Evolutionary conservation across 2,329 filamentous ascomycete species (phyloP).

Genomic region (Sporothrix pseudoabietina): DNA sequence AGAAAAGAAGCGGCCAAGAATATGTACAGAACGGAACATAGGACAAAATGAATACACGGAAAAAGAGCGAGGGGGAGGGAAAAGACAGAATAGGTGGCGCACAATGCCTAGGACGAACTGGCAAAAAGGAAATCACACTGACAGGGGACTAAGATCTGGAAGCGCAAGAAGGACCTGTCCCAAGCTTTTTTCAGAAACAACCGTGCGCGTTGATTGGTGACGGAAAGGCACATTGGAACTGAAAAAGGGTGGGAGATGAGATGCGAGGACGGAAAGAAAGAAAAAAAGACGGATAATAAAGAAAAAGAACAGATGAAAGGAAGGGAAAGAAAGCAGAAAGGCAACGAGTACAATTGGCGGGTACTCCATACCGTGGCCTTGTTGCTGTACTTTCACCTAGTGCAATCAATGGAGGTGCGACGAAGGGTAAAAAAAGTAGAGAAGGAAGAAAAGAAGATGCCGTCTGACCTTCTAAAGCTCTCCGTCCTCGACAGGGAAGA

Average conservation of each 20-base stretch:
- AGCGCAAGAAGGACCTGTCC: conserved; percentile 24
- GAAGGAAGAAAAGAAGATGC: conserved; percentile 6
- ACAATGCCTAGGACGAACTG: conserved; percentile 12
- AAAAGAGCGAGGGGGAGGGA: background rate
- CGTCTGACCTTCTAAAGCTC: conserved; percentile 12
- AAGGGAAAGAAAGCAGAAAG: too few species aligned
- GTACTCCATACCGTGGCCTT: background rate
- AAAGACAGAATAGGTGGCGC: conserved; percentile 11
- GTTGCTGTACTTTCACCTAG: background rate
- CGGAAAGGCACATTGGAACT: conserved; percentile 10
- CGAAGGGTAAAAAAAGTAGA: background rate
- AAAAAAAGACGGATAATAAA: background rate
- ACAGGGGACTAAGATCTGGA: conserved; percentile 22
- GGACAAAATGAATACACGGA: conserved; percentile 17
- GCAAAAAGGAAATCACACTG: conserved; percentile 7
- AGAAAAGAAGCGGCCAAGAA: background rate
- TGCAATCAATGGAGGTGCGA: background rate
- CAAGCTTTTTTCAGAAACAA: conserved; percentile 23
- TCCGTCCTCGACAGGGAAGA: conserved; percentile 3
- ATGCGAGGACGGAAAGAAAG: conserved; percentile 14
- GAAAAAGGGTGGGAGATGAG: background rate
- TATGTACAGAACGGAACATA: background rate
- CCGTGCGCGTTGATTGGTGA: conserved; percentile 26
- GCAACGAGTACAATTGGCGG: background rate
- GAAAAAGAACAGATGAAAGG: background rate